Evolutionary conservation across 495 filamentous ascomycete species (phyloP).

Genomic region (Pseudoneurospora amorphoporcata): DNA sequence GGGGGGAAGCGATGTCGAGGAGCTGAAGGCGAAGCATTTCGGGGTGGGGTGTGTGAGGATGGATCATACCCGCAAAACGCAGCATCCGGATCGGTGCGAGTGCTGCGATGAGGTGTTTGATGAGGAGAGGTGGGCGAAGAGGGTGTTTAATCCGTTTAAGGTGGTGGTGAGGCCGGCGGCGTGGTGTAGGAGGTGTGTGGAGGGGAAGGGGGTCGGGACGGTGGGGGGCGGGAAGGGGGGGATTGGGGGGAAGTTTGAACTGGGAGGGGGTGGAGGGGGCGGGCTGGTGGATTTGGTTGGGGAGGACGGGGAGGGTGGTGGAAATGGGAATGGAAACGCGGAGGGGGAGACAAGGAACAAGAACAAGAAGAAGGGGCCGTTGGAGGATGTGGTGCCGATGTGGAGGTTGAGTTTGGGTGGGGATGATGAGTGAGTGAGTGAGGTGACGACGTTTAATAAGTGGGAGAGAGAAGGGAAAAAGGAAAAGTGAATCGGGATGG

Average conservation of each 20-base stretch:
- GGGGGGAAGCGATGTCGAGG: neutral
- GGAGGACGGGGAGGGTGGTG: neutral
- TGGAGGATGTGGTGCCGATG: neutral
- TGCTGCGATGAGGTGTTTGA: slow-evolving; percentile 9
- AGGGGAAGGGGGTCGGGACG: neutral
- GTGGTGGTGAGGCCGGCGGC: slow-evolving; percentile 4
- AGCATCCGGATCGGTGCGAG: slow-evolving; percentile 16
- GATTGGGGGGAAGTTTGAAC: neutral
- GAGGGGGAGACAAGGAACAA: no score
- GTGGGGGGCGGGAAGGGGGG: neutral
- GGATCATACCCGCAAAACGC: slow-evolving; percentile 9
- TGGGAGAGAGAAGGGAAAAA: no score
- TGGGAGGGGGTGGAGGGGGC: neutral
- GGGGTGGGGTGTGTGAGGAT: neutral
- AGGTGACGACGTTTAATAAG: no score
- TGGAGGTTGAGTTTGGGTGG: neutral
- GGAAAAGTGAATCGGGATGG: no score
- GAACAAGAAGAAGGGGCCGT: neutral
- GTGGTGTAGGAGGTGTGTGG: slow-evolving; percentile 7
- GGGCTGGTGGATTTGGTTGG: neutral
- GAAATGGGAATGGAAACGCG: neutral
- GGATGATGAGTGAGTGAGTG: neutral
- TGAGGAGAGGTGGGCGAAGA: neutral
- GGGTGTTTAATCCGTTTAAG: slow-evolving; percentile 10
- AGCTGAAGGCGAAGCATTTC: neutral